Base-by-base conservation (phyloP, 495 filamentous ascomycete genomes). In the Aspergillus indologenus region DNA sequence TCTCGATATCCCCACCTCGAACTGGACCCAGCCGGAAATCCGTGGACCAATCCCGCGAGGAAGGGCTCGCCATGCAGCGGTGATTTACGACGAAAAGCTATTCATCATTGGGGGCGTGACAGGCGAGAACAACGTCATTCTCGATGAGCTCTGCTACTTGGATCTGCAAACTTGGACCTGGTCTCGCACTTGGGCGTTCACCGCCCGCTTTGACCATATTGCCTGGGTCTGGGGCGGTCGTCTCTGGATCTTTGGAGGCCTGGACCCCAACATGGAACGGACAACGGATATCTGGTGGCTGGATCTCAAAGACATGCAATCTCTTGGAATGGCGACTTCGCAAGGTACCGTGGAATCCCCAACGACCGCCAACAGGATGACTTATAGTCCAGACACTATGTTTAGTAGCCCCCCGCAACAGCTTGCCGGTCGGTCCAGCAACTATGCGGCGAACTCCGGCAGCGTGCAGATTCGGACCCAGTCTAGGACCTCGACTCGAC, bases 81-180 rank as follows among this genome's bases (percentile, higher is more conserved):
- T 96, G 7, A 84, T 98, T 24, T 87, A 98, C 65, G 93, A 98
- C 60, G 92, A 98, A 71, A 97, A 97, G 68, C 79, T 98, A 4
- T 98, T 96, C 69, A 88, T 98, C 58, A 80, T 94, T 45, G 94
- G 95, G 49, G 94, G 95, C 9, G 86, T 97, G 51, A 91, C 88
- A 12, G 91, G 90, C 0, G 88, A 91, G 57, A 90, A 92, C 59
- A 95, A 87, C 65, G 85, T 88, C 58, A 91, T 96, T 20, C 79
- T 96, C 31, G 93, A 98, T 62, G 94, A 98, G 68, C 88, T 98
- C 56, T 94, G 90, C 71, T 98, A 95, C 71, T 82, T 98, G 46
- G 94, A 98, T 68, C 78, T 98, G 54, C 96, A 95, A 79, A 97
- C 94, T 11, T 96, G 90, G 83, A 96, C 93, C 5, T 98, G 94